A percentile compares a stretch with the other conserved stretches of the same genome.
phyloP scores from a whole-genome alignment of 306 rosid species.

The Cucumis melo region DNA sequence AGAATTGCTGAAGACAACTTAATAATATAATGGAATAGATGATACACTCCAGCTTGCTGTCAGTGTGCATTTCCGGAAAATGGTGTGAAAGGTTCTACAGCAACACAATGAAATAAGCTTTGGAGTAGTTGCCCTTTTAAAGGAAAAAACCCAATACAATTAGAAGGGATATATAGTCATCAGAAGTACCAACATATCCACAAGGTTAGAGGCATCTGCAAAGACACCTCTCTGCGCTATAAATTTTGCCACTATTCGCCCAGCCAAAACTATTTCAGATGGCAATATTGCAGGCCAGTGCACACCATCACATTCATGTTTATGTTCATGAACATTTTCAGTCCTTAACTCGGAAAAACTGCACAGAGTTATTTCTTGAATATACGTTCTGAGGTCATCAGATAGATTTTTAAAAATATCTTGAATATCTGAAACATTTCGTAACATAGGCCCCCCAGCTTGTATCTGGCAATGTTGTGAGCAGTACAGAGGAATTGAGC shows the following conservation, averaged over 20 bases:
- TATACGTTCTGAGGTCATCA: slow-evolving; percentile 28
- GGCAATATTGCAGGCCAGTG: slow-evolving; percentile 72
- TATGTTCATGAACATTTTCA: slow-evolving; percentile 51
- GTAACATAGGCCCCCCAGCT: slow-evolving; percentile 44
- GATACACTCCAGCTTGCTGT: slow-evolving; percentile 69
- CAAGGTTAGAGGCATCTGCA: slow-evolving; percentile 19
- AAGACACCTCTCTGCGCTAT: slow-evolving; percentile 19
- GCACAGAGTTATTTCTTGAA: slow-evolving; percentile 25
- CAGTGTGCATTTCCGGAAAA: slow-evolving; percentile 33
- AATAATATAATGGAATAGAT: slow-evolving; percentile 49
- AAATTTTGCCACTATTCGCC: slow-evolving; percentile 46
- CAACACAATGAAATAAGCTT: slow-evolving; percentile 16
- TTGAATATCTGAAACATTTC: slow-evolving; percentile 17
- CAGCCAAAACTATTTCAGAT: slow-evolving; percentile 78
- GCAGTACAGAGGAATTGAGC: slow-evolving; percentile 74
- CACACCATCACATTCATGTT: slow-evolving; percentile 69
- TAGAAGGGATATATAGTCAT: slow-evolving; percentile 3
- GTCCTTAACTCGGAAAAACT: slow-evolving; percentile 23
- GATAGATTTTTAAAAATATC: slow-evolving; percentile 28
- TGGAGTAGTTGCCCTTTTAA: slow-evolving; percentile 14
- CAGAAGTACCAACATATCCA: slow-evolving; percentile 42
- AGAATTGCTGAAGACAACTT: slow-evolving; percentile 41
- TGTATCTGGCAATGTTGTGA: slow-evolving; percentile 47
- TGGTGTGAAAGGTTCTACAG: slow-evolving; percentile 65
- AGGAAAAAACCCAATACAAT: background rate